Percentiles rank a stretch among this genome's conserved stretches.
Evolutionary conservation across 176 grass and related monocot species (phyloP).

Genomic region (Alloteropsis semialata): DNA sequence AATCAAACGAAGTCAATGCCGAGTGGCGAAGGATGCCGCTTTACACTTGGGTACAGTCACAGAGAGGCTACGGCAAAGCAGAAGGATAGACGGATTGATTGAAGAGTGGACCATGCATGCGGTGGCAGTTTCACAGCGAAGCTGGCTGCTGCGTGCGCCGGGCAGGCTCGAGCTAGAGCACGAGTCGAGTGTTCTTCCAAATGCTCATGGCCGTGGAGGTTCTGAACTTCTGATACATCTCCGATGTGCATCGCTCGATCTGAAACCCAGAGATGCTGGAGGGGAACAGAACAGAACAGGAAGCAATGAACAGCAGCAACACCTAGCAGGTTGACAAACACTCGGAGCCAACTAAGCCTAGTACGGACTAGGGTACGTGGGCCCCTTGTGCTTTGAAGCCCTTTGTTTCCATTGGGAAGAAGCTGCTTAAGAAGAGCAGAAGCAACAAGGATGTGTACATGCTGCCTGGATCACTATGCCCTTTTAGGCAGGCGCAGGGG

Average conservation of each 20-base stretch:
- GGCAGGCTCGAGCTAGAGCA: background rate
- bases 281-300: background rate
- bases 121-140: background rate
- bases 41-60: too few species aligned
- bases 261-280: background rate
- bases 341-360: background rate
- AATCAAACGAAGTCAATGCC: slow-evolving; percentile 40
- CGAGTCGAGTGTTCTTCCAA: slow-evolving; percentile 7
- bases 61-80: slow-evolving; percentile 26
- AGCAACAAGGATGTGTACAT: too few species aligned
- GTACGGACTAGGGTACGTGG: background rate
- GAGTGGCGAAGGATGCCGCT: slow-evolving; percentile 6
- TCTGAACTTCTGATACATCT: background rate
- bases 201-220: slow-evolving; percentile 19
- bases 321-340: background rate
- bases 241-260: background rate
- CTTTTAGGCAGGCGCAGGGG: too few species aligned
- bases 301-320: background rate
- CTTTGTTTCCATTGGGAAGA: slow-evolving; percentile 7
- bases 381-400: background rate
- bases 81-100: slow-evolving; percentile 22
- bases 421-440: background rate
- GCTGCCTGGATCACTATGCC: too few species aligned
- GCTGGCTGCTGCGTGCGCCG: slow-evolving; percentile 15
- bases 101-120: slow-evolving; percentile 11